These are phyloP conservation scores for Fusarium burgessii DNA, from an alignment of 2,329 filamentous ascomycete genomes.

Conservation along the genomic window DNA sequence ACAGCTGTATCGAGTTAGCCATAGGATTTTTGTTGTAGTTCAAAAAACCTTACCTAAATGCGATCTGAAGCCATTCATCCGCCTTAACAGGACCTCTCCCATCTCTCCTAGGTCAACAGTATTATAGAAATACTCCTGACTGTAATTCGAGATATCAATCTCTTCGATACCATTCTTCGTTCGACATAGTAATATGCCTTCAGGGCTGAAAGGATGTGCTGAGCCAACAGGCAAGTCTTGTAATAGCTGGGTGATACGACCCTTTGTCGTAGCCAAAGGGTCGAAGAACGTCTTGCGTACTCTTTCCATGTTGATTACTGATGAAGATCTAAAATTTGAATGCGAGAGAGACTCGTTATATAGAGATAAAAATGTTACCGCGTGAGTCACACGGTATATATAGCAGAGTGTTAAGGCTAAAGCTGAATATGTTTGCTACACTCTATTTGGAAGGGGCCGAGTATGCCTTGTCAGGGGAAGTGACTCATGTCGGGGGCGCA, in stretches of 20 bases:
- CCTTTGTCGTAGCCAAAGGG: conserved; percentile 25
- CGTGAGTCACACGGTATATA: background rate
- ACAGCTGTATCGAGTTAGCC: background rate
- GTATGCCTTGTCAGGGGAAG: background rate
- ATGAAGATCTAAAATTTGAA: background rate
- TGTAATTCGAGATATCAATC: conserved; percentile 11
- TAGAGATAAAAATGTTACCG: background rate
- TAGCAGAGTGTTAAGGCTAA: background rate
- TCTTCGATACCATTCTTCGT: conserved; percentile 9
- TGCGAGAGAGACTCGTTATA: background rate
- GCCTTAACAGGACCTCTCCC: background rate
- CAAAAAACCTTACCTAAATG: background rate
- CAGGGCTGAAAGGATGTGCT: conserved; percentile 22
- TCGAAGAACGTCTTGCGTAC: conserved; percentile 28
- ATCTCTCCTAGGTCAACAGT: conserved; percentile 10
- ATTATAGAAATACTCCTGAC: conserved; percentile 15
- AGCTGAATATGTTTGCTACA: background rate
- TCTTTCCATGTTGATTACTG: conserved; percentile 14
- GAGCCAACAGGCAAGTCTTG: conserved; percentile 1
- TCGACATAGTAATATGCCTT: conserved; percentile 15
- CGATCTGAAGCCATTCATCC: conserved; percentile 3
- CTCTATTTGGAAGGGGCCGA: background rate
- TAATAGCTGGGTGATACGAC: conserved; percentile 4
- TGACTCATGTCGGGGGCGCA: conserved; percentile 7
- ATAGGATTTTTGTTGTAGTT: rapidly evolving